Evolutionary conservation across 352 stramenopile species (phyloP), one percentile per base, ranked within the genome.

Genomic region (Phytophthora litchii): DNA sequence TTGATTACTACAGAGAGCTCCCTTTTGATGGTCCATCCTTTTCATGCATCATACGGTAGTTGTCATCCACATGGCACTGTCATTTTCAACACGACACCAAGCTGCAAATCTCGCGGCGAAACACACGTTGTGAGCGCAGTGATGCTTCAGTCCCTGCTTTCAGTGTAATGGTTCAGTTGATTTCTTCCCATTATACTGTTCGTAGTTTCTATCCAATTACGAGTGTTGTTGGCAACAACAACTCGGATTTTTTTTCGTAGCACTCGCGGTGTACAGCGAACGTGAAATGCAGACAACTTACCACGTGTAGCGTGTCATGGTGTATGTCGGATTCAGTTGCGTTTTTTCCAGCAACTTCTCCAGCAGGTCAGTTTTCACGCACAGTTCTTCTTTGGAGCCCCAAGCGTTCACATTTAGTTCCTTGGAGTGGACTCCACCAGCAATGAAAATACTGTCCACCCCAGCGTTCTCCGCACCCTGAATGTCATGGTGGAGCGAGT

Each of bases 401-500:
- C 66, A 74, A 20, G 66, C 58, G 20, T 76, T 67, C 17, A 76
- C 67, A 2, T 48, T 31, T 13, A 89, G 43, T 37, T 80, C 78
- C 20, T 81, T 56, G 20, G 69, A 72, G 43, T 91, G 81, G 34
- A 91, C 74, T 38, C 81, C 81, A 11, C 60, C 68, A 4, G 71
- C 74, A 52, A 91, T 78, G 53, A 88, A 89, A 38, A 91, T 64
- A 21, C 64, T 80, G 49, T 83, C 67, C 17, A 91, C 58, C 7
- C 68, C 74, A 19, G 76, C 73, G 54, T 77, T 75, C 43, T 54
- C 60, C 16, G 81, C 81, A 11, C 81, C 81, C 41, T 76, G 64
- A 31, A 91, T 72, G 52, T 91, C 81, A 50, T 91, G 81, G 27
- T 88, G 69, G 19, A 91, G 51, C 17, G 81, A 91, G 54, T 91